Evolutionary conservation across 352 stramenopile genomes (phyloP).

Genomic region (Detonula confervacea): DNA sequence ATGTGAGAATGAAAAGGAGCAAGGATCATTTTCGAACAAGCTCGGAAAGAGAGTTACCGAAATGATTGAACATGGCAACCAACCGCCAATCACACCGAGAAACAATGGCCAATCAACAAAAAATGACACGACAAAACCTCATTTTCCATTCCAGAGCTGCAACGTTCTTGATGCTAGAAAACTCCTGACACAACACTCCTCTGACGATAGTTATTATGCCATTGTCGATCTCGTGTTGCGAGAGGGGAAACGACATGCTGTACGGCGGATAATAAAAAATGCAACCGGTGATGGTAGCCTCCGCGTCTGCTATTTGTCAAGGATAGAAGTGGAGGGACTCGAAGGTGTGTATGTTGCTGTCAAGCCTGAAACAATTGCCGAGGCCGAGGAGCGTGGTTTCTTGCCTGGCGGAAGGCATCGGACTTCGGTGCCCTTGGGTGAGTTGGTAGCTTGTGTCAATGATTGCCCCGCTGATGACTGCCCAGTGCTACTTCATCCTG

Average conservation of each 20-base stretch:
- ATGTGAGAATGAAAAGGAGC: neutral
- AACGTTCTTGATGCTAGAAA: conserved; percentile 36
- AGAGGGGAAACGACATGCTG: conserved; percentile 44
- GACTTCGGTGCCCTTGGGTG: neutral
- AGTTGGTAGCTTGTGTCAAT: conserved; percentile 4
- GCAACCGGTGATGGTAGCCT: conserved; percentile 9
- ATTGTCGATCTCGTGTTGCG: conserved; percentile 34
- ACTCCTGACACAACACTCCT: conserved; percentile 31
- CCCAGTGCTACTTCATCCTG: conserved; percentile 21
- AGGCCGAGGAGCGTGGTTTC: conserved; percentile 30
- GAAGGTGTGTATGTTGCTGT: neutral
- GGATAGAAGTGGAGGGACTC: conserved; percentile 45
- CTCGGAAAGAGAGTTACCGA: conserved; percentile 6
- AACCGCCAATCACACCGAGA: conserved; percentile 1
- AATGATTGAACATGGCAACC: conserved; percentile 26
- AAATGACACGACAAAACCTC: conserved; percentile 4
- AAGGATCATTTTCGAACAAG: no score
- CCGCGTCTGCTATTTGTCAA: conserved; percentile 42
- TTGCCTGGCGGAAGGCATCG: conserved; percentile 23
- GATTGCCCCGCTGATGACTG: conserved; percentile 2
- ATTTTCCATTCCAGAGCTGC: conserved; percentile 37
- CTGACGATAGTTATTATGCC: conserved; percentile 39
- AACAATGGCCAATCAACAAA: conserved; percentile 6
- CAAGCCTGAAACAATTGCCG: conserved; percentile 20
- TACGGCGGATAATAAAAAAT: conserved; percentile 46